These are phyloP conservation scores for Sistotremastrum niveocremeum DNA, from an alignment of 768 basidiomycete species.

Conservation along the genomic window DNA sequence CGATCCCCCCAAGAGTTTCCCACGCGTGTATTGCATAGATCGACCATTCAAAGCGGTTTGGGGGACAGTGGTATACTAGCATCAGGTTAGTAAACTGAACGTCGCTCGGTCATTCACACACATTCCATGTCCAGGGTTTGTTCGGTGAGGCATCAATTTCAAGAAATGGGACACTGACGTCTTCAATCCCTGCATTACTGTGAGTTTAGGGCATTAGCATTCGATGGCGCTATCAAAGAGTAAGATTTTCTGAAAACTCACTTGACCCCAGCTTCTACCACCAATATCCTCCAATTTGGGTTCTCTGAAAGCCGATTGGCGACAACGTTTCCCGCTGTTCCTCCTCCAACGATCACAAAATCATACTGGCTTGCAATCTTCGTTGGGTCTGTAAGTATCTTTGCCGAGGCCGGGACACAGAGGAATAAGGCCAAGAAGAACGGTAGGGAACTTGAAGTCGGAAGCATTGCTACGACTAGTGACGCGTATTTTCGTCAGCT, in stretches of 20 bases:
- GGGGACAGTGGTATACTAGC: slow-evolving; percentile 4
- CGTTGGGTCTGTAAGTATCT: no score
- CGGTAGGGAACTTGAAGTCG: no score
- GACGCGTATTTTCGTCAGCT: no score
- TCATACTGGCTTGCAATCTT: no score
- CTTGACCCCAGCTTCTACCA: slow-evolving; percentile 11
- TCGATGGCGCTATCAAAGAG: no score
- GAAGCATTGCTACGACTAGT: no score
- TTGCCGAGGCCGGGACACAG: no score
- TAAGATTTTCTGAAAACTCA: neutral
- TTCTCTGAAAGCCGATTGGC: slow-evolving; percentile 8
- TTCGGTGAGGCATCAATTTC: neutral
- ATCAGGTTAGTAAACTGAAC: neutral
- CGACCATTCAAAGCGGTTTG: neutral
- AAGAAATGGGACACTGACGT: no score
- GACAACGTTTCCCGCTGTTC: slow-evolving; percentile 8
- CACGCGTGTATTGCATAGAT: neutral
- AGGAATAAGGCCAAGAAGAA: no score
- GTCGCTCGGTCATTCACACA: neutral
- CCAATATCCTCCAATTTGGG: slow-evolving; percentile 3
- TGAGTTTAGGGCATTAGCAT: no score
- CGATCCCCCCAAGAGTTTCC: slow-evolving; percentile 2
- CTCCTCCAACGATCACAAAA: slow-evolving; percentile 1
- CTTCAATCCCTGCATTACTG: no score
- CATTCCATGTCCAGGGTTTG: neutral